These are phyloP conservation scores for Marasmius sp. DNA, from an alignment of 1,284 basidiomycete genomes.

Conservation along the genomic window DNA sequence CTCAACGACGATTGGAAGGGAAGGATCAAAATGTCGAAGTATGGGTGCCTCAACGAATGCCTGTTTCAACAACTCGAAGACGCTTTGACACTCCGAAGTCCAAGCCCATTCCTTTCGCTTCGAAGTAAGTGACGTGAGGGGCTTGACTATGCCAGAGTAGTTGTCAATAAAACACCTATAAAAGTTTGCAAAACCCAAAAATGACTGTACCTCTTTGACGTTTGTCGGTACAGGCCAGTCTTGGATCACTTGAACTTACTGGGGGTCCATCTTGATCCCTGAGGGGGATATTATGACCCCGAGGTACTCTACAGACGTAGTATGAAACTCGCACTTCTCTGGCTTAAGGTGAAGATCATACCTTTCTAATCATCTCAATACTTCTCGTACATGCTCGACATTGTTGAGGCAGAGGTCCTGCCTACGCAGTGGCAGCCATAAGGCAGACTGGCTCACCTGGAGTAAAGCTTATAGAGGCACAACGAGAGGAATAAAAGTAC, in stretches of 20 bases:
- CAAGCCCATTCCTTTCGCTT: constrained; percentile 5
- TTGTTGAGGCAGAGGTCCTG: too few relatives aligned
- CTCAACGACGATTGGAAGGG: constrained; percentile 35
- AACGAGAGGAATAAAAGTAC: too few relatives aligned
- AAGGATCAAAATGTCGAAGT: constrained; percentile 11
- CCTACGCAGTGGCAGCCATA: too few relatives aligned
- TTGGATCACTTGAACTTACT: not conserved
- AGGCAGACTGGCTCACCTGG: too few relatives aligned
- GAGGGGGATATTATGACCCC: not conserved
- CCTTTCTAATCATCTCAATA: constrained; percentile 32
- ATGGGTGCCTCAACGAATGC: constrained; percentile 12
- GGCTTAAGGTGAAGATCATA: constrained; percentile 32
- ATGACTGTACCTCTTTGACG: constrained; percentile 10
- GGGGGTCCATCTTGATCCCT: not conserved
- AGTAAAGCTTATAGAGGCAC: too few relatives aligned
- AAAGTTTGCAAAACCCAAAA: constrained; percentile 9
- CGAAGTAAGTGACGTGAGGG: not conserved
- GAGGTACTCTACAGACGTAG: not conserved
- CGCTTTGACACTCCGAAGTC: constrained; percentile 1
- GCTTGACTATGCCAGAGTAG: constrained; percentile 18
- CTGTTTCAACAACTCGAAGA: constrained; percentile 12
- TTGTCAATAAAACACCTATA: constrained; percentile 23
- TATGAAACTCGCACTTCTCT: constrained; percentile 38
- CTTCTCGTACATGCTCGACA: constrained; percentile 18
- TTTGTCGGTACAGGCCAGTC: constrained; percentile 6